Evolutionary conservation across 345 rosid genomes (phyloP).

Genomic region (Nephelium lappaceum): DNA sequence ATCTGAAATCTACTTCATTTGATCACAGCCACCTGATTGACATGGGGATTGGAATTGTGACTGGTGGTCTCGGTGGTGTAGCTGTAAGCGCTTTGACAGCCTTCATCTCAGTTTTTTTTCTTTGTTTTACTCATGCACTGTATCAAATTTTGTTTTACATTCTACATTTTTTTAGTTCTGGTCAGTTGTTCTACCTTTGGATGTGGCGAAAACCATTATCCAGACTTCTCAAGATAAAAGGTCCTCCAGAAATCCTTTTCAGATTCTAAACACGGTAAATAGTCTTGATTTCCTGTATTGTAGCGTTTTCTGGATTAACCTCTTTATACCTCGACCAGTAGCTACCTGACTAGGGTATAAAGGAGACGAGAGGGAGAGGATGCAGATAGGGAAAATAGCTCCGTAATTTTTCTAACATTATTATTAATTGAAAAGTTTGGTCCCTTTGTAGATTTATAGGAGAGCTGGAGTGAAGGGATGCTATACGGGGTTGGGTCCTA

Average conservation of each 20-base stretch:
- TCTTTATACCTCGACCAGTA: not conserved
- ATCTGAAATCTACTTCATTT: conserved; percentile 45
- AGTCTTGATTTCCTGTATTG: conserved; percentile 20
- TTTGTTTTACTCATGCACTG: conserved; percentile 1
- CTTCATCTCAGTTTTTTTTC: conserved; percentile 2
- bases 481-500: conserved; percentile 87
- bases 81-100: conserved; percentile 62
- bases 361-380: not conserved
- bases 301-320: conserved; percentile 6
- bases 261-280: conserved; percentile 69
- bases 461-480: conserved; percentile 86
- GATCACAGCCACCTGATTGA: conserved; percentile 61
- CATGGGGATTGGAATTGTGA: conserved; percentile 79
- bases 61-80: conserved; percentile 92
- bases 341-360: not conserved
- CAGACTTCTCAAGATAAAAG: conserved; percentile 72
- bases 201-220: conserved; percentile 90
- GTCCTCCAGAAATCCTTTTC: conserved; percentile 66
- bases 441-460: conserved; percentile 57
- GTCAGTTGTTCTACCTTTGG: conserved; percentile 81
- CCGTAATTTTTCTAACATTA: not conserved
- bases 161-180: conserved; percentile 55
- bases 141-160: conserved; percentile 14
- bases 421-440: conserved; percentile 1
- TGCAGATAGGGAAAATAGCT: not conserved